Conservation (phyloP, 2,329 filamentous ascomycete genomes). For the Talaromyces sp. region DNA sequence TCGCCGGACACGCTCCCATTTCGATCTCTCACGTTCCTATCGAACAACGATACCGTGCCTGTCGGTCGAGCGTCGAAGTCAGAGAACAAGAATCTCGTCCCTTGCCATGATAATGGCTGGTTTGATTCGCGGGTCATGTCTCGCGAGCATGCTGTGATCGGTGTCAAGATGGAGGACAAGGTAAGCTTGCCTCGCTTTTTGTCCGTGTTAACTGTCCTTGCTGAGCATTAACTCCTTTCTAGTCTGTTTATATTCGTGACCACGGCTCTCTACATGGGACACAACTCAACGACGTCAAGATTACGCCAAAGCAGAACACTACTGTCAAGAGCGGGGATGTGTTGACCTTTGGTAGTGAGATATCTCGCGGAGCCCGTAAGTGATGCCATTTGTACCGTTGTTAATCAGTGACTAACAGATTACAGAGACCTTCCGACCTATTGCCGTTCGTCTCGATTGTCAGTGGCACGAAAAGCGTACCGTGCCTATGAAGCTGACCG, state of each 20-base stretch:
- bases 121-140: constrained; percentile 50
- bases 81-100: constrained; percentile 33
- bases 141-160: constrained; percentile 42
- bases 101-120: constrained; percentile 39
- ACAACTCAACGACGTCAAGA: constrained; percentile 48
- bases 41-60: constrained; percentile 26
- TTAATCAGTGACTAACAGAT: constrained; percentile 11
- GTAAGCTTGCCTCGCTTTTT: constrained; percentile 21
- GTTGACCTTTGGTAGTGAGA: constrained; percentile 48
- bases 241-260: constrained; percentile 52
- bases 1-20: constrained; percentile 24
- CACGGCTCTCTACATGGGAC: constrained; percentile 62
- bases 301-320: constrained; percentile 39
- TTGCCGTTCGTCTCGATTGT: constrained; percentile 17
- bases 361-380: constrained; percentile 47
- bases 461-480: constrained; percentile 15
- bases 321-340: constrained; percentile 37
- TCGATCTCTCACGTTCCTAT: constrained; percentile 33
- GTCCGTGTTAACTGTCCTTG: background rate
- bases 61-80: constrained; percentile 45
- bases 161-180: constrained; percentile 26
- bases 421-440: constrained; percentile 16
- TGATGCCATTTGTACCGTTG: background rate
- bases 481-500: constrained; percentile 18
- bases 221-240: constrained; percentile 18